These are phyloP conservation scores for Anaeromyces robustus DNA, from an alignment of 192 early-diverging fungal genomes.

Conservation along the genomic window DNA sequence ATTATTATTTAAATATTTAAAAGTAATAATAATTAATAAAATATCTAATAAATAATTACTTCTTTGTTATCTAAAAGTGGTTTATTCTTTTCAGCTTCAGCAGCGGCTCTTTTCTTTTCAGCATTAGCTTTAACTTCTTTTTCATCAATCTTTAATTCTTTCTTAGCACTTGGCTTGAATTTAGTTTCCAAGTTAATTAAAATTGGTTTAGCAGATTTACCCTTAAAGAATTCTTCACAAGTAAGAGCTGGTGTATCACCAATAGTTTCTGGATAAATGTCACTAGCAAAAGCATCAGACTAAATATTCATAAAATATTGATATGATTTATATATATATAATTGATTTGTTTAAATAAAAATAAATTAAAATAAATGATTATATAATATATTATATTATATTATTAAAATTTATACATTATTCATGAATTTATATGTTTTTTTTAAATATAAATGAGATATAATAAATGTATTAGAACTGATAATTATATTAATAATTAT, in stretches of 20 bases:
- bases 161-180: conserved; percentile 24
- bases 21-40: too few species aligned
- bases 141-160: conserved; percentile 28
- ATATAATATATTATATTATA: too few species aligned
- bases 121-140: not conserved
- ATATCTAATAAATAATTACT: too few species aligned
- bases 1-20: too few species aligned
- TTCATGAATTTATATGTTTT: too few species aligned
- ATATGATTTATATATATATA: too few species aligned
- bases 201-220: conserved; percentile 69
- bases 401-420: not conserved
- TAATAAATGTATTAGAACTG: too few species aligned
- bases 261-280: conserved; percentile 78
- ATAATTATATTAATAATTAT: too few species aligned
- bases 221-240: conserved; percentile 83
- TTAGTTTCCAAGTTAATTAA: conserved; percentile 51
- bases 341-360: too few species aligned
- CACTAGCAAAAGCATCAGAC: conserved; percentile 91
- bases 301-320: too few species aligned
- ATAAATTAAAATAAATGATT: too few species aligned
- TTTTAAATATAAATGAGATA: too few species aligned
- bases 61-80: not conserved
- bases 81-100: not conserved
- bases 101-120: not conserved
- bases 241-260: conserved; percentile 69